Conservation (phyloP, 495 filamentous ascomycete species). For the Halenospora varia region DNA sequence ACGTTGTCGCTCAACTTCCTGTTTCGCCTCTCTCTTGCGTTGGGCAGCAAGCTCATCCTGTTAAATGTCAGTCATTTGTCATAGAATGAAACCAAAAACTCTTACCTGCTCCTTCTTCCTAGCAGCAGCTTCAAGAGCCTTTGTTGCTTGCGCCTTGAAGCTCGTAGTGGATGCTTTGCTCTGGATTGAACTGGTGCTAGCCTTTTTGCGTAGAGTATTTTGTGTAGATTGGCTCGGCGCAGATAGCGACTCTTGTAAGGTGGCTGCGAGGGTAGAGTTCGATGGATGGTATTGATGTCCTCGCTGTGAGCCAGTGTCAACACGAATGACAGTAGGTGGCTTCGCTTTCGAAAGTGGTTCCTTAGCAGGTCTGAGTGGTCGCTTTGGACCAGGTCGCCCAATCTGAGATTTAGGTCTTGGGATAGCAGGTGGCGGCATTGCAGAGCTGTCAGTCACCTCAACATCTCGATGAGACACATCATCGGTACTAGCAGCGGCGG, state of each 20-base stretch:
- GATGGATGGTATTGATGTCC: slow-evolving; percentile 50
- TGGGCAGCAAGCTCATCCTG: slow-evolving; percentile 69
- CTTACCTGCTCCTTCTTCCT: slow-evolving; percentile 64
- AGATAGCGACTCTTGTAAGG: slow-evolving; percentile 53
- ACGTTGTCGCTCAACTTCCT: slow-evolving; percentile 72
- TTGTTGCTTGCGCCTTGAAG: slow-evolving; percentile 69
- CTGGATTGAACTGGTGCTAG: slow-evolving; percentile 65
- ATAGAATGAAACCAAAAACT: background rate
- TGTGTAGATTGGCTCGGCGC: slow-evolving; percentile 42
- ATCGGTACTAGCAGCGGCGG: slow-evolving; percentile 26
- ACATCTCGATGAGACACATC: slow-evolving; percentile 40
- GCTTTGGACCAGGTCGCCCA: slow-evolving; percentile 50
- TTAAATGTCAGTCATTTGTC: slow-evolving; percentile 28
- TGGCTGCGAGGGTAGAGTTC: slow-evolving; percentile 53
- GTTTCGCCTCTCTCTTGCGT: slow-evolving; percentile 74
- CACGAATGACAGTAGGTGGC: slow-evolving; percentile 75
- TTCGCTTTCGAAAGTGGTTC: slow-evolving; percentile 60
- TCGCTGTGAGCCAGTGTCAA: slow-evolving; percentile 67
- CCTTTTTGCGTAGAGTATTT: slow-evolving; percentile 52
- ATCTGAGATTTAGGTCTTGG: slow-evolving; percentile 45
- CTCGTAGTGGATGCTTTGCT: slow-evolving; percentile 59
- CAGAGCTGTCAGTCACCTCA: slow-evolving; percentile 47
- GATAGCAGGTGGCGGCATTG: slow-evolving; percentile 52
- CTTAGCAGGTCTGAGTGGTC: slow-evolving; percentile 68
- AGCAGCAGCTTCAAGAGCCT: slow-evolving; percentile 61